Conservation (phyloP, 2,329 filamentous ascomycete species). For the Diplodia mutila region DNA sequence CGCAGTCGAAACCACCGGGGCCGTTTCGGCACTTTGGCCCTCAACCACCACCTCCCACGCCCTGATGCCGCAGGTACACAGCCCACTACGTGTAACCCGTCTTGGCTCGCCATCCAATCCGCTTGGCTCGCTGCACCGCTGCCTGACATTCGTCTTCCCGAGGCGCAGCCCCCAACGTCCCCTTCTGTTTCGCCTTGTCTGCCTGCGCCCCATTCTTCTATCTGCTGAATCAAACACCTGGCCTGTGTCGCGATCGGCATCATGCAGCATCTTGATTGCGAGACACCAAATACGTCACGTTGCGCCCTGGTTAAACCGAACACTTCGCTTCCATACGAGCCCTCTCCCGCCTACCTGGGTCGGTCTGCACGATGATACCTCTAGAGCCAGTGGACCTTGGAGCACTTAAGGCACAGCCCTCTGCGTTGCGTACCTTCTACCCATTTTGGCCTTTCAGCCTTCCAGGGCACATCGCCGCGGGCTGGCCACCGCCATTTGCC, state of each 20-base stretch:
- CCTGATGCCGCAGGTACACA: slow-evolving; percentile 17
- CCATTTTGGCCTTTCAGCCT: not conserved
- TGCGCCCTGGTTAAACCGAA: not conserved
- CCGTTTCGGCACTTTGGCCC: slow-evolving; percentile 13
- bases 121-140: not conserved
- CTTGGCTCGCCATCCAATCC: not conserved
- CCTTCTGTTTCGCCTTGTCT: not conserved
- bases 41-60: not conserved
- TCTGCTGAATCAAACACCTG: not conserved
- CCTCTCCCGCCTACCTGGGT: not conserved
- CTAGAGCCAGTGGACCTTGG: not conserved
- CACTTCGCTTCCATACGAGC: not conserved
- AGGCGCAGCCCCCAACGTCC: not conserved
- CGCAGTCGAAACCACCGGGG: not conserved
- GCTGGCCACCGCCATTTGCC: not conserved
- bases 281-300: not conserved
- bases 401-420: not conserved
- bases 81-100: slow-evolving; percentile 5
- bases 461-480: not conserved
- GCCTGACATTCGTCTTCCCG: not conserved
- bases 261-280: not conserved
- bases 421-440: not conserved
- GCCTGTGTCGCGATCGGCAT: not conserved
- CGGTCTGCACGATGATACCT: not conserved
- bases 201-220: not conserved